Conservation (phyloP, 2,329 filamentous ascomycete species). For the Aureobasidium sp. region DNA sequence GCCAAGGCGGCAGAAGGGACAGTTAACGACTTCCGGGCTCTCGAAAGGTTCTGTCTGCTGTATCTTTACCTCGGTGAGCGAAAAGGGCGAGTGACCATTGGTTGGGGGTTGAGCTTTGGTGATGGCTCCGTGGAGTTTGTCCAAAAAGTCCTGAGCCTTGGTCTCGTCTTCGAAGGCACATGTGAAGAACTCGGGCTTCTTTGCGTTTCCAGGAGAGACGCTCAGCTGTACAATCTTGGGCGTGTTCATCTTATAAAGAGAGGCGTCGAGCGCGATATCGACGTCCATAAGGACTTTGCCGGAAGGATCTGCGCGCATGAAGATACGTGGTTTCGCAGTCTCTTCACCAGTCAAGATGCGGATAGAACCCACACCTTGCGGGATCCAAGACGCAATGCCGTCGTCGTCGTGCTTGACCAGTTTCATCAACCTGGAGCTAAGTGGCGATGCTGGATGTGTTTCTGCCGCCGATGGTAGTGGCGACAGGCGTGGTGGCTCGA, state of each 20-base stretch:
- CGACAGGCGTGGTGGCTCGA: conserved; percentile 38
- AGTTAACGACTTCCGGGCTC: background rate
- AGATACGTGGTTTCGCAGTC: conserved; percentile 58
- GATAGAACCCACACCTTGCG: conserved; percentile 62
- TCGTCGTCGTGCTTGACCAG: conserved; percentile 42
- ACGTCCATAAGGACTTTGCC: conserved; percentile 70
- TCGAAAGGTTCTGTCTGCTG: background rate
- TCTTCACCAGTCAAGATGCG: conserved; percentile 67
- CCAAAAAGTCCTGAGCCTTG: conserved; percentile 45
- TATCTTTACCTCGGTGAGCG: background rate
- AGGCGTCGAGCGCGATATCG: conserved; percentile 47
- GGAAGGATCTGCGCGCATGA: conserved; percentile 67
- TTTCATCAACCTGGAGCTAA: conserved; percentile 62
- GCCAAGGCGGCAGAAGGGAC: background rate
- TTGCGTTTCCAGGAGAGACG: conserved; percentile 49
- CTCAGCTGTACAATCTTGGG: conserved; percentile 43
- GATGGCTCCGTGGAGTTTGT: conserved; percentile 42
- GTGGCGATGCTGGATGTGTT: conserved; percentile 19
- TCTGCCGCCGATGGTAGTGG: conserved; percentile 35
- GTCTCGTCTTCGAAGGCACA: conserved; percentile 58
- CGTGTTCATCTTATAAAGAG: conserved; percentile 44
- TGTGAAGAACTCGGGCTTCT: conserved; percentile 59
- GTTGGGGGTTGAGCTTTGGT: background rate
- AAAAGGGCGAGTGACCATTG: background rate
- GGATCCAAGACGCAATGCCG: conserved; percentile 30